phyloP scores from a whole-genome alignment of 345 rosid genomes.

The Cardamine chenopodiifolia region DNA sequence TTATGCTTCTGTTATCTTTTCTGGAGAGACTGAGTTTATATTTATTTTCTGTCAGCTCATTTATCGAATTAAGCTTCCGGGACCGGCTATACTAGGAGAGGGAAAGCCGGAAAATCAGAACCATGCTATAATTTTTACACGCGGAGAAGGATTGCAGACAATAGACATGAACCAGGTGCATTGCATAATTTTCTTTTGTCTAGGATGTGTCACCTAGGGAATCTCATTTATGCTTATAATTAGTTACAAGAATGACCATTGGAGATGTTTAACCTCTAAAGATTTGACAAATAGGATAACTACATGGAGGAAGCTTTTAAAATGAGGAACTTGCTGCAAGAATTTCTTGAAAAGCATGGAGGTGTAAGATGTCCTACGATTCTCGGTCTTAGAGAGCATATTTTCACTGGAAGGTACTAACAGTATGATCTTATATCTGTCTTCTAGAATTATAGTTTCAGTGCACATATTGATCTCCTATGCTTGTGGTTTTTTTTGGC shows the following conservation, averaged over 20 bases:
- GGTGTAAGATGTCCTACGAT: slow-evolving; percentile 75
- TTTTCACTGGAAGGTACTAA: slow-evolving; percentile 80
- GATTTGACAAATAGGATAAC: slow-evolving; percentile 54
- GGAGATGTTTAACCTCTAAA: slow-evolving; percentile 18
- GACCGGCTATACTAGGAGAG: slow-evolving; percentile 60
- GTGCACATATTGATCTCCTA: slow-evolving; percentile 23
- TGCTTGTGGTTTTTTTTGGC: slow-evolving; percentile 40
- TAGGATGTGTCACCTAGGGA: slow-evolving; percentile 6
- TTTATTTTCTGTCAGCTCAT: slow-evolving; percentile 47
- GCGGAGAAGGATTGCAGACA: slow-evolving; percentile 66
- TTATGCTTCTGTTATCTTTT: slow-evolving; percentile 2
- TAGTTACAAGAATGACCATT: slow-evolving; percentile 1
- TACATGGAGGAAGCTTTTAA: slow-evolving; percentile 88
- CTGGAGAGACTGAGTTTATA: slow-evolving; percentile 28
- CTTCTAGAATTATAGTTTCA: not conserved
- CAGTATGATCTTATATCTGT: not conserved
- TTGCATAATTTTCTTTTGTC: not conserved
- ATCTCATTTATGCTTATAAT: not conserved
- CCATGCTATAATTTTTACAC: slow-evolving; percentile 66
- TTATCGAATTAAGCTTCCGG: slow-evolving; percentile 65
- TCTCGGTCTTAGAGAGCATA: slow-evolving; percentile 82
- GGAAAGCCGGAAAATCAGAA: slow-evolving; percentile 74
- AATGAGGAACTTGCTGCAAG: slow-evolving; percentile 82
- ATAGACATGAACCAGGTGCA: slow-evolving; percentile 69
- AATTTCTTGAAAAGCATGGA: slow-evolving; percentile 69